Percentiles rank a stretch among this genome's conserved stretches.
Conservation (phyloP, 129 eudicot species). For the Flaveria bidentis region DNA sequence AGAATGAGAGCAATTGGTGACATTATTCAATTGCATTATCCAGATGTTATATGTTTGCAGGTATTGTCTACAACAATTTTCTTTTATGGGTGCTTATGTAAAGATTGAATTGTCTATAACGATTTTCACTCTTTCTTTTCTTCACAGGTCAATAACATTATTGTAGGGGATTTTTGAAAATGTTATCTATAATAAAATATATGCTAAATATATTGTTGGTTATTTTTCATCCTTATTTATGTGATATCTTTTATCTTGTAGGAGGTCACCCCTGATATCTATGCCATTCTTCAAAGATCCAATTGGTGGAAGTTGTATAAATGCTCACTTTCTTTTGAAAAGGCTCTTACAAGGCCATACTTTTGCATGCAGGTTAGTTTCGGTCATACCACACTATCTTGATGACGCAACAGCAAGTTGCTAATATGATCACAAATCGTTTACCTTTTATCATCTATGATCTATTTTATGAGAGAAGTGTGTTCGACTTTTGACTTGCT, state of each 20-base stretch:
- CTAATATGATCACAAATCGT: neutral
- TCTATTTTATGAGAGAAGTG: neutral
- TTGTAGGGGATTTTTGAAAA: too few relatives aligned
- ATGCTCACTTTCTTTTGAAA: slow-evolving; percentile 66
- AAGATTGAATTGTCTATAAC: neutral
- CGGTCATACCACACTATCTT: neutral
- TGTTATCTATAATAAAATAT: neutral
- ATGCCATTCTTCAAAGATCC: slow-evolving; percentile 57
- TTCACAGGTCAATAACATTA: neutral
- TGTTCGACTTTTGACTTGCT: neutral
- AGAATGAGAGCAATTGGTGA: slow-evolving; percentile 85
- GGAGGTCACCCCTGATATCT: slow-evolving; percentile 82
- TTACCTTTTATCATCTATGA: neutral
- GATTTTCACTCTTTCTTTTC: neutral
- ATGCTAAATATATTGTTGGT: neutral
- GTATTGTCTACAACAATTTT: slow-evolving; percentile 32
- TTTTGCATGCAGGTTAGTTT: slow-evolving; percentile 88
- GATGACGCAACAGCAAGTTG: neutral
- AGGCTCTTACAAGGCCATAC: slow-evolving; percentile 48
- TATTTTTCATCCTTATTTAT: neutral
- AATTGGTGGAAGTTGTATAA: slow-evolving; percentile 81
- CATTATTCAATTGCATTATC: slow-evolving; percentile 71
- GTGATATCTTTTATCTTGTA: slow-evolving; percentile 26
- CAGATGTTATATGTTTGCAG: slow-evolving; percentile 89
- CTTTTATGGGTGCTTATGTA: neutral